Base-by-base conservation (phyloP, 2,329 filamentous ascomycete genomes). In the Mycosphaerella arachidis region DNA sequence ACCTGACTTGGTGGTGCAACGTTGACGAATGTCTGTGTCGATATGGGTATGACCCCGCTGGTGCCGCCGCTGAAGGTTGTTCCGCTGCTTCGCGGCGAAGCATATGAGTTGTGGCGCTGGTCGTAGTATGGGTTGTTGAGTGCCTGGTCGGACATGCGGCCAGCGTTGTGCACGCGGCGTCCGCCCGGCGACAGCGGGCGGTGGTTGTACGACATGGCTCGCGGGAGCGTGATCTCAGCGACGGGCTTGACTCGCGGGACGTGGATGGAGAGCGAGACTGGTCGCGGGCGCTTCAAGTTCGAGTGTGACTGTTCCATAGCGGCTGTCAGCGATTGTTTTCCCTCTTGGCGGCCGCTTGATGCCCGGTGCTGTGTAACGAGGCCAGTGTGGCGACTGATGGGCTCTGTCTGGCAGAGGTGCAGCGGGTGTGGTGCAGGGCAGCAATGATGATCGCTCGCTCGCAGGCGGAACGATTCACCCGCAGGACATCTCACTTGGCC, bases 31-130 rank as follows among this genome's bases (percentile, higher is more conserved):
- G 72, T 74, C 57, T 73, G 67, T 3, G 71, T 70, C 3, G 72
- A 73, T 31, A 74, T 70, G 24, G 73, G 73, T 33, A 75, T 73
- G 53, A 75, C 70, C n/a, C 73, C 66, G 30, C 50, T 52, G 13
- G 40, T n/a, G n/a, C 40, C n/a, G 40, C 69, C 70, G 56, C 63
- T 70, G 50, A 52, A 52, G 27, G 50, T 52, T 8, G 50, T 52
- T 29, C 27, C 50, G 67, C 70, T 74, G 51, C 50, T 66, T 52
- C 73, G 63, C n/a, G 73, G 72, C 27, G 70, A 71, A 37, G 60
- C 62, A 62, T 74, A 73, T 13, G 67, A 64, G 45, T 60, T 68
- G 46, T 66, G 63, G 51, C 65, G 62, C 33, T 63, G 60, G 30
- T 56, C 27, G 58, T 70, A 69, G 65, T 71, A 70, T 59, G 70